phyloP scores from a whole-genome alignment of 2,329 filamentous ascomycete genomes.

The Stenocarpella maydis region DNA sequence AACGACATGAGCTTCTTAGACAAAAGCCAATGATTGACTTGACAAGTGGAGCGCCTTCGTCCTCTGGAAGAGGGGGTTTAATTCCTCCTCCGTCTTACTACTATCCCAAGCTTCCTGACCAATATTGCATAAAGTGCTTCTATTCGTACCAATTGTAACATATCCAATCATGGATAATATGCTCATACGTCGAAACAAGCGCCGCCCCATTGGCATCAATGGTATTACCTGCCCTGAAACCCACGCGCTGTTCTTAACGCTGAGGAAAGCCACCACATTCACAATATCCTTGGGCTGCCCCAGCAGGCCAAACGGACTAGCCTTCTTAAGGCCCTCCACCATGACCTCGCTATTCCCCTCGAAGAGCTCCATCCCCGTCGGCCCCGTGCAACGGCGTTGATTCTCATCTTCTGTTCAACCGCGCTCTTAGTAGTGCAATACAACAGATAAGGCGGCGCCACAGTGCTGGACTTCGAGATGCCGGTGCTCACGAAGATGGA shows the following conservation, averaged over 20 bases:
- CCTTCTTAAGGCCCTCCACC: constrained; percentile 50
- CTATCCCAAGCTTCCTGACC: background rate
- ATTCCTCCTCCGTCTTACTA: background rate
- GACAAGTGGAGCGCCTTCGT: background rate
- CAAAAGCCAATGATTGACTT: background rate
- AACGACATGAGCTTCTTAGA: no score
- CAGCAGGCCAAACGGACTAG: constrained; percentile 55
- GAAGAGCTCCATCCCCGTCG: constrained; percentile 62
- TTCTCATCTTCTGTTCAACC: constrained; percentile 65
- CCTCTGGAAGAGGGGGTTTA: background rate
- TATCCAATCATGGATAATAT: background rate
- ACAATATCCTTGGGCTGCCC: constrained; percentile 60
- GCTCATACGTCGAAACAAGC: constrained; percentile 3
- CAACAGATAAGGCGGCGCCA: constrained; percentile 56
- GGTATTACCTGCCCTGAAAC: constrained; percentile 56
- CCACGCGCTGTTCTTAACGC: constrained; percentile 49
- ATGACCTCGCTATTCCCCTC: constrained; percentile 57
- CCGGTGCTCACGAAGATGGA: constrained; percentile 62
- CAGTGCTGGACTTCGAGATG: constrained; percentile 46
- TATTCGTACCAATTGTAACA: background rate
- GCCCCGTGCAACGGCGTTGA: constrained; percentile 53
- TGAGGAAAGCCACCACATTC: constrained; percentile 53
- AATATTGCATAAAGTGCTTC: no score
- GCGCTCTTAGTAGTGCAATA: constrained; percentile 67
- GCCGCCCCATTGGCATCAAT: constrained; percentile 53